phyloP scores from a whole-genome alignment of 352 stramenopile genomes.

The Phytophthora chlamydospora region DNA sequence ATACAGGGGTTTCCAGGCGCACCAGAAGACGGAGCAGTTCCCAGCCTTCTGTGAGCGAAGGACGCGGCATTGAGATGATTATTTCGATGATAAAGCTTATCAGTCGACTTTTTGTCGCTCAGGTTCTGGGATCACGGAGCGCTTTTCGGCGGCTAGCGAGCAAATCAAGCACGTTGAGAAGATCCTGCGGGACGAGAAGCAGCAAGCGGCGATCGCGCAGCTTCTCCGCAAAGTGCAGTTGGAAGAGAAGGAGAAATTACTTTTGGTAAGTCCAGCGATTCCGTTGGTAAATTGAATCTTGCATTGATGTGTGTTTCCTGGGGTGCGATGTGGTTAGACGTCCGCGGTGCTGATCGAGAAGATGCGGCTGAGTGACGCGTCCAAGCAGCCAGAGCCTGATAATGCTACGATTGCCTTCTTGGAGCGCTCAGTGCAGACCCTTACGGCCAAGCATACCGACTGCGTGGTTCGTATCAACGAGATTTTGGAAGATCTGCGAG shows the following conservation, averaged over 20 bases:
- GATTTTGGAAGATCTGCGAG: constrained; percentile 67
- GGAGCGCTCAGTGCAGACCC: constrained; percentile 61
- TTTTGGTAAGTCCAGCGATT: constrained; percentile 47
- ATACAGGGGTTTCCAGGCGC: constrained; percentile 62
- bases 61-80: neutral
- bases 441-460: constrained; percentile 60
- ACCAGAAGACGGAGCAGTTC: constrained; percentile 73
- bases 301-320: constrained; percentile 2
- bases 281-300: neutral
- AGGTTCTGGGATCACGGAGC: constrained; percentile 67
- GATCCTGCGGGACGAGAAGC: constrained; percentile 33
- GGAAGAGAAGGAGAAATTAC: constrained; percentile 85
- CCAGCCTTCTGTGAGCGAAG: constrained; percentile 59
- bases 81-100: neutral
- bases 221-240: constrained; percentile 75
- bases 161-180: constrained; percentile 77
- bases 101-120: neutral
- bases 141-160: constrained; percentile 70
- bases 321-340: constrained; percentile 45
- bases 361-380: constrained; percentile 63
- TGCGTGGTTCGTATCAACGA: constrained; percentile 85
- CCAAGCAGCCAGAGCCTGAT: constrained; percentile 47
- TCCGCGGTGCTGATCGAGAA: constrained; percentile 84
- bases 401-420: constrained; percentile 57
- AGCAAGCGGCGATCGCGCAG: constrained; percentile 50